Base-by-base conservation (phyloP, 1,284 basidiomycete species). In the Moesziomyces parantarcticus region DNA sequence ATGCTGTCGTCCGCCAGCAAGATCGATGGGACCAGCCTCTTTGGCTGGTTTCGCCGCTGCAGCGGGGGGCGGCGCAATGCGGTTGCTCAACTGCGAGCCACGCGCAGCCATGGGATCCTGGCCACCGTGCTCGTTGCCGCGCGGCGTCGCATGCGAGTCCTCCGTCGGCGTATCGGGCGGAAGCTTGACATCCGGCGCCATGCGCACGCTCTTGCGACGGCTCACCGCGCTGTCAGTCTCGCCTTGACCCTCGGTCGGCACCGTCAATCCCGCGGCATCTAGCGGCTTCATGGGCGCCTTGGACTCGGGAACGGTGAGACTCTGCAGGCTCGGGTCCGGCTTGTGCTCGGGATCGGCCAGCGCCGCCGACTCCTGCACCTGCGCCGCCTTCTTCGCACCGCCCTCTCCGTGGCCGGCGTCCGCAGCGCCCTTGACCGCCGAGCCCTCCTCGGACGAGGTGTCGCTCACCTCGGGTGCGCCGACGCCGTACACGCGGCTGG, bases 191-290 rank as follows among this genome's bases (percentile, higher is more conserved):
- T 80, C 79, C 9, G 79, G 79, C 21, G 79, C 79, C 65, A 83
- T 73, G 18, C 81, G 68, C n/a, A 83, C 81, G 50, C 73, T 77
- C 66, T 81, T 83, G n/a, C 78, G 63, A 7, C 74, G 60, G 41
- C 58, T 53, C 20, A 73, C 53, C 40, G 61, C 48, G 62, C 64
- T 68, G 50, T 41, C 74, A 20, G 53, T 55, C 29, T 74, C 75
- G 59, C 65, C 71, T 16, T 54, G 61, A 21, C 66, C 65, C 23
- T 58, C 58, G 32, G 45, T 55, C n/a, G 59, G 55, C 39, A 58
- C 61, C 14, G 56, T 42, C 46, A 58, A 21, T 18, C 18, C 29
- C 23, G 53, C 25, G 3, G 39, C 20, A n/a, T 53, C 55, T 40
- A 52, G 20, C 18, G 70, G 51, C 43, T 57, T 50, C 16, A 47